phyloP scores from a whole-genome alignment of 345 rosid genomes.

The Lepidium aucheri region DNA sequence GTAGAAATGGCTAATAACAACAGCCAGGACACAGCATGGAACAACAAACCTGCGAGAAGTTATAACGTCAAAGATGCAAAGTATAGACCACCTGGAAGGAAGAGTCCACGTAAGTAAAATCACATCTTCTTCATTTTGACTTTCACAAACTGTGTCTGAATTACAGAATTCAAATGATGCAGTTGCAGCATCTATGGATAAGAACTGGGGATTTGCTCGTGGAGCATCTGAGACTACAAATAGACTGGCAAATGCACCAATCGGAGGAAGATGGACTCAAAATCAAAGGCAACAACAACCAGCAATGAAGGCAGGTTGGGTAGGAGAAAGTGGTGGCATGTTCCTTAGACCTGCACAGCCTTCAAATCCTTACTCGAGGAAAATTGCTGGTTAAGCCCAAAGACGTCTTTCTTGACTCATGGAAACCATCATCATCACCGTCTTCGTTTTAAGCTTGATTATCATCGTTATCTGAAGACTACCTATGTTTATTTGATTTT shows the following conservation, averaged over 20 bases:
- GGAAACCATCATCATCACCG: background rate
- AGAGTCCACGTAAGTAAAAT: slow-evolving; percentile 62
- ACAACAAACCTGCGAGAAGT: slow-evolving; percentile 35
- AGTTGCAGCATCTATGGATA: slow-evolving; percentile 31
- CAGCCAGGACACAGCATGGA: slow-evolving; percentile 43
- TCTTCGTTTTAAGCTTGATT: background rate
- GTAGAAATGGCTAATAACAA: slow-evolving; percentile 51
- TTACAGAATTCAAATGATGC: background rate
- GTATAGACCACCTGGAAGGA: slow-evolving; percentile 71
- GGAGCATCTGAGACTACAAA: slow-evolving; percentile 40
- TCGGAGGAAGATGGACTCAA: slow-evolving; percentile 31
- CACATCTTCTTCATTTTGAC: background rate
- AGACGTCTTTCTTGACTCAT: background rate
- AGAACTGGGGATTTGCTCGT: slow-evolving; percentile 25
- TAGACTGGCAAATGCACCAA: slow-evolving; percentile 38
- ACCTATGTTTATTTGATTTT: background rate
- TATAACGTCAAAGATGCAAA: slow-evolving; percentile 36
- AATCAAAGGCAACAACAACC: slow-evolving; percentile 26
- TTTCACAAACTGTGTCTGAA: background rate
- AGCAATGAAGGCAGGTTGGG: slow-evolving; percentile 71
- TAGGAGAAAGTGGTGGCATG: slow-evolving; percentile 35
- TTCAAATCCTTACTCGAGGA: slow-evolving; percentile 36
- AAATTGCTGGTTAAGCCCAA: slow-evolving; percentile 36
- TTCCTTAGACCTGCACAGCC: slow-evolving; percentile 46
- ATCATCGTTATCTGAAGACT: background rate